These are phyloP conservation scores for Fusarium xylarioides DNA, from an alignment of 2,329 filamentous ascomycete species.

Conservation along the genomic window DNA sequence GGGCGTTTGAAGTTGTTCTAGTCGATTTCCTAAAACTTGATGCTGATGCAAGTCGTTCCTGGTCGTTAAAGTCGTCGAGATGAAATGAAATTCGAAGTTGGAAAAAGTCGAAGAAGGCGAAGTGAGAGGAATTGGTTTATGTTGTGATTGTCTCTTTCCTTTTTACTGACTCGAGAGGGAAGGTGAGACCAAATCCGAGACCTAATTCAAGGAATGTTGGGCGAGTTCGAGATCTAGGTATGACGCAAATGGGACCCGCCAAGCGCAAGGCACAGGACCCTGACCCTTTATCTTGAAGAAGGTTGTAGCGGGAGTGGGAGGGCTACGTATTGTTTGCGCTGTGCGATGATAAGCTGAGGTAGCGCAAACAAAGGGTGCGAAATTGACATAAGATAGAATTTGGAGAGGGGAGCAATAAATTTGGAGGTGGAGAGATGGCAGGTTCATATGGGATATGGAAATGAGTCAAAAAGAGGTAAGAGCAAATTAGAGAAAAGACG, in stretches of 20 bases:
- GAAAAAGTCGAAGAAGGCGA: background rate
- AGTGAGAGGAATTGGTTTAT: background rate
- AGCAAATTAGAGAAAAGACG: conserved; percentile 35
- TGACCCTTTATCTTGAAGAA: conserved; percentile 35
- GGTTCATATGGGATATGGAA: conserved; percentile 17
- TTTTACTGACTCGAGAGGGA: conserved; percentile 10
- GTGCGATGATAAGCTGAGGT: conserved; percentile 13
- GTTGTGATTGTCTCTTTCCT: background rate
- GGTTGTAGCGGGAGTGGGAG: conserved; percentile 22
- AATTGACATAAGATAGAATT: background rate
- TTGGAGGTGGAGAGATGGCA: conserved; percentile 15
- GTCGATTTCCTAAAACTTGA: conserved; percentile 12
- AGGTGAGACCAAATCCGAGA: conserved; percentile 18
- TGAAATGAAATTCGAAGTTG: background rate
- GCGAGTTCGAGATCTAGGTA: conserved; percentile 30
- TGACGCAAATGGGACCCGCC: conserved; percentile 41
- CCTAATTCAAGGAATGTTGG: conserved; percentile 25
- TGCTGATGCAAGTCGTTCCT: background rate
- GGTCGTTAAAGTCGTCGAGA: conserved; percentile 2
- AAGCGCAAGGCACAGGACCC: conserved; percentile 39
- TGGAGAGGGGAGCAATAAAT: conserved; percentile 1
- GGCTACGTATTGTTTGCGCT: conserved; percentile 16
- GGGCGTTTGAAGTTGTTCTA: conserved; percentile 18
- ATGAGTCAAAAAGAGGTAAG: conserved; percentile 34
- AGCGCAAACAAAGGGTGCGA: background rate